Evolutionary conservation across 2,329 filamentous ascomycete genomes (phyloP).

Genomic region (Shiraia bambusicola): DNA sequence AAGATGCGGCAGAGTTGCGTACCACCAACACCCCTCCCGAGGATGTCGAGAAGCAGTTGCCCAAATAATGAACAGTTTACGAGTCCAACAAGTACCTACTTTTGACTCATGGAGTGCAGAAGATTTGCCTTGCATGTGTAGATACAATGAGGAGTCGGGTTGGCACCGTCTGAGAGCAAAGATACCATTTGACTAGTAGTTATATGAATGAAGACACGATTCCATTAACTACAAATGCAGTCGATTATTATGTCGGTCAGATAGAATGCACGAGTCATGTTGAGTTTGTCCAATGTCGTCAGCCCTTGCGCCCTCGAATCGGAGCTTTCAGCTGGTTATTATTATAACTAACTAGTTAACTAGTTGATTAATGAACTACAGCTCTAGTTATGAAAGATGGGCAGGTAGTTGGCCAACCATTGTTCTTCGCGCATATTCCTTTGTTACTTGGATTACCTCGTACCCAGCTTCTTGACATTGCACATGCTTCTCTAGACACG

Average conservation of each 20-base stretch:
- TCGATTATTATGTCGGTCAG: not conserved
- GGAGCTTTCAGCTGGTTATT: too few relatives aligned
- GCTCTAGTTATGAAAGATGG: too few relatives aligned
- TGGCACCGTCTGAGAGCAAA: slow-evolving; percentile 2
- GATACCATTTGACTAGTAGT: slow-evolving; percentile 6
- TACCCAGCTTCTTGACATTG: not conserved
- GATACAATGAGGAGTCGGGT: slow-evolving; percentile 8
- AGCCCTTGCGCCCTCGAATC: slow-evolving; percentile 17
- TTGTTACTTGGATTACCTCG: not conserved
- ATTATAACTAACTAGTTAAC: too few relatives aligned
- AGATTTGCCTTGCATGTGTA: slow-evolving; percentile 1
- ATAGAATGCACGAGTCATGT: slow-evolving; percentile 14
- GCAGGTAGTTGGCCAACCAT: too few relatives aligned
- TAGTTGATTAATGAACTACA: too few relatives aligned
- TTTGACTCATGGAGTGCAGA: not conserved
- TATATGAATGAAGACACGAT: not conserved
- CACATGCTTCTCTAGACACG: slow-evolving; percentile 1
- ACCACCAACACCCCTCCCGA: slow-evolving; percentile 24
- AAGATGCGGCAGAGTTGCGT: slow-evolving; percentile 18
- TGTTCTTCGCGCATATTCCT: not conserved
- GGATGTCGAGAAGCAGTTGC: slow-evolving; percentile 23
- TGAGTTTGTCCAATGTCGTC: slow-evolving; percentile 15
- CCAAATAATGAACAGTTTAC: too few relatives aligned
- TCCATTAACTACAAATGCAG: too few relatives aligned
- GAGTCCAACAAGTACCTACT: too few relatives aligned